phyloP scores from a whole-genome alignment of 495 filamentous ascomycete genomes.

The Penicillium pulvis region DNA sequence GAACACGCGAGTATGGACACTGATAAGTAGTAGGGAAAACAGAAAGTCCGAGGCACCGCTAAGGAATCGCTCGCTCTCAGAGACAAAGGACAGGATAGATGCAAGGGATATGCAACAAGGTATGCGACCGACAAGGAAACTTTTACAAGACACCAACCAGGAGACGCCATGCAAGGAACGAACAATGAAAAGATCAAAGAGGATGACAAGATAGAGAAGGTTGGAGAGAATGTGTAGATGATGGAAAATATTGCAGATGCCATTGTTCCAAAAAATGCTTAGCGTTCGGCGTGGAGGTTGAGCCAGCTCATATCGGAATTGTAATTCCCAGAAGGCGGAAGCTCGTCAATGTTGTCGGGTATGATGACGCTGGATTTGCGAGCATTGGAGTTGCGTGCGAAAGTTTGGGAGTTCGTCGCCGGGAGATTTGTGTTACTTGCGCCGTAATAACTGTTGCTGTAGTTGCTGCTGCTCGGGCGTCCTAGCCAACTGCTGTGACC shows the following conservation, averaged over 20 bases:
- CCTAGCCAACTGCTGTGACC: constrained; percentile 46
- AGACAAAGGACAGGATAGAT: constrained; percentile 8
- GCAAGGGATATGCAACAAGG: constrained; percentile 20
- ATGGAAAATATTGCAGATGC: neutral
- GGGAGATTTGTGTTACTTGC: constrained; percentile 37
- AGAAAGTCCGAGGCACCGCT: constrained; percentile 21
- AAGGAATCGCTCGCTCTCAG: constrained; percentile 25
- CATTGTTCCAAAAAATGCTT: constrained; percentile 7
- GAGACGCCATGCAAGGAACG: constrained; percentile 23
- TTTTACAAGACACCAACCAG: constrained; percentile 20
- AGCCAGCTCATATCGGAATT: constrained; percentile 77
- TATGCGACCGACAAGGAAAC: constrained; percentile 8
- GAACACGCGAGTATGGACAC: constrained; percentile 3
- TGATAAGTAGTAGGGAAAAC: neutral
- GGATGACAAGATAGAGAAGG: constrained; percentile 1
- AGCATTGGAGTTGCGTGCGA: constrained; percentile 27
- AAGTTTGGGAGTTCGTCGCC: constrained; percentile 20
- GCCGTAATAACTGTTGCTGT: constrained; percentile 56
- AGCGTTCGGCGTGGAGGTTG: constrained; percentile 54
- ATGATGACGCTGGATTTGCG: constrained; percentile 41
- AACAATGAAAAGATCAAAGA: neutral
- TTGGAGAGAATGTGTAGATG: constrained; percentile 1
- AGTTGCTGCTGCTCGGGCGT: constrained; percentile 61
- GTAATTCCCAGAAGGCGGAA: constrained; percentile 35
- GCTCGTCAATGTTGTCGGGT: constrained; percentile 44